These are phyloP conservation scores for Alternaria conjuncta DNA, from an alignment of 2,329 filamentous ascomycete species.

Conservation along the genomic window DNA sequence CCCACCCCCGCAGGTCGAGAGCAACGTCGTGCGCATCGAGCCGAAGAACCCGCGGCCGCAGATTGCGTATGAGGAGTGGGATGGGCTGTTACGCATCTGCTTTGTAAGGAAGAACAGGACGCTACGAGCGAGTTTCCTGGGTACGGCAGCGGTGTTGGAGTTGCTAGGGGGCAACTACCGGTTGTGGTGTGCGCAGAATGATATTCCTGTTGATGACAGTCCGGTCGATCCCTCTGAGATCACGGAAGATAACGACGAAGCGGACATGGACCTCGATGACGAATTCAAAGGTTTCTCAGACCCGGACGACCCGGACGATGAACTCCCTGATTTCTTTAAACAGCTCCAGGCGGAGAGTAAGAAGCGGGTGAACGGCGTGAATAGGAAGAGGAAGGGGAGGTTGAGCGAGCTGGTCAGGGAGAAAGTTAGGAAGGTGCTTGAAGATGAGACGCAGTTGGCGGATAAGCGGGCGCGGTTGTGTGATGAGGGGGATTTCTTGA, in stretches of 20 bases:
- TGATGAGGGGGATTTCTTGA: slow-evolving; percentile 91
- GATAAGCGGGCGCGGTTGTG: slow-evolving; percentile 85
- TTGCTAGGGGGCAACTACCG: slow-evolving; percentile 89
- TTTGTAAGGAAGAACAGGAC: slow-evolving; percentile 94
- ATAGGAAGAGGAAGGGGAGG: slow-evolving; percentile 75
- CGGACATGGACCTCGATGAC: slow-evolving; percentile 58
- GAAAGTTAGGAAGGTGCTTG: slow-evolving; percentile 85
- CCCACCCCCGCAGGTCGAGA: slow-evolving; percentile 91
- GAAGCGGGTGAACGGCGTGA: slow-evolving; percentile 57
- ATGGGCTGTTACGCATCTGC: slow-evolving; percentile 81
- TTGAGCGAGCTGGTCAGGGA: slow-evolving; percentile 81
- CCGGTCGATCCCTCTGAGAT: slow-evolving; percentile 37
- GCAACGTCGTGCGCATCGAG: slow-evolving; percentile 86
- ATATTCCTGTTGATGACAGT: slow-evolving; percentile 75
- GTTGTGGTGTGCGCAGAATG: slow-evolving; percentile 87
- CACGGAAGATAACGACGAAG: slow-evolving; percentile 51
- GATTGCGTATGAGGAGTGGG: slow-evolving; percentile 94
- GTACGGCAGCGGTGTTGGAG: slow-evolving; percentile 78
- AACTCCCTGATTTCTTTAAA: slow-evolving; percentile 85
- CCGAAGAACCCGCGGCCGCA: slow-evolving; percentile 85
- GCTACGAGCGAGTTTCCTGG: slow-evolving; percentile 79
- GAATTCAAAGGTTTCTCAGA: slow-evolving; percentile 59
- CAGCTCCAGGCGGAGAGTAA: slow-evolving; percentile 58
- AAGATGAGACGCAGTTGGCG: slow-evolving; percentile 77
- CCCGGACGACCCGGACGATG: slow-evolving; percentile 67